Evolutionary conservation across 805 yeast genomes (phyloP).

Genomic region (Wickerhamomyces tratensis): DNA sequence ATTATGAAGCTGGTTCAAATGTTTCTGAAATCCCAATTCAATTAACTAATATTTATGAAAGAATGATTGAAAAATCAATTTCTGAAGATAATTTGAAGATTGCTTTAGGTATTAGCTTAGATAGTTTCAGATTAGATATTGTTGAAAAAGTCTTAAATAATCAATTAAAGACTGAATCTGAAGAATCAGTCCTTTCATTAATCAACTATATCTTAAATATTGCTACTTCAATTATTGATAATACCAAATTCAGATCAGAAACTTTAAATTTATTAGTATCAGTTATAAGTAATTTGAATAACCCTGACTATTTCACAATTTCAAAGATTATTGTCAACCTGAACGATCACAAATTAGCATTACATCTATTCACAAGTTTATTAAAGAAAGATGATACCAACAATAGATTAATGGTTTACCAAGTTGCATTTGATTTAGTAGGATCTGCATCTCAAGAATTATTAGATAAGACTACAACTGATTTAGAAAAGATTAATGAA

Average conservation of each 20-base stretch:
- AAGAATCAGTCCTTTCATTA: conserved; percentile 43
- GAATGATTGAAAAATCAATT: conserved; percentile 78
- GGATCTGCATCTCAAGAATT: conserved; percentile 87
- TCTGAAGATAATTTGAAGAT: conserved; percentile 60
- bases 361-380: conserved; percentile 54
- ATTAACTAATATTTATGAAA: conserved; percentile 65
- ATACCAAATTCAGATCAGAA: conserved; percentile 54
- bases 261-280: conserved; percentile 56
- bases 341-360: conserved; percentile 67
- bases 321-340: conserved; percentile 84
- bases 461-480: conserved; percentile 44
- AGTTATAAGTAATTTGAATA: conserved; percentile 43
- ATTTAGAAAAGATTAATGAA: conserved; percentile 20
- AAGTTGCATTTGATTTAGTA: conserved; percentile 92
- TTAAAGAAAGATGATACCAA: conserved; percentile 30
- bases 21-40: conserved; percentile 41
- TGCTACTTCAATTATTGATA: conserved; percentile 56
- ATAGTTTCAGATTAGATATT: conserved; percentile 78
- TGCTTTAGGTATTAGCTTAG: conserved; percentile 87
- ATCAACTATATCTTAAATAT: conserved; percentile 70
- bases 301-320: conserved; percentile 75
- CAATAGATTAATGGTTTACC: conserved; percentile 61
- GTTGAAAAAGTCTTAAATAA: conserved; percentile 47
- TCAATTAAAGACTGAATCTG: conserved; percentile 29
- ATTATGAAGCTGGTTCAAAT: conserved; percentile 25